Conservation (phyloP, 441 rosid species). For the Erysimum cheiri region DNA sequence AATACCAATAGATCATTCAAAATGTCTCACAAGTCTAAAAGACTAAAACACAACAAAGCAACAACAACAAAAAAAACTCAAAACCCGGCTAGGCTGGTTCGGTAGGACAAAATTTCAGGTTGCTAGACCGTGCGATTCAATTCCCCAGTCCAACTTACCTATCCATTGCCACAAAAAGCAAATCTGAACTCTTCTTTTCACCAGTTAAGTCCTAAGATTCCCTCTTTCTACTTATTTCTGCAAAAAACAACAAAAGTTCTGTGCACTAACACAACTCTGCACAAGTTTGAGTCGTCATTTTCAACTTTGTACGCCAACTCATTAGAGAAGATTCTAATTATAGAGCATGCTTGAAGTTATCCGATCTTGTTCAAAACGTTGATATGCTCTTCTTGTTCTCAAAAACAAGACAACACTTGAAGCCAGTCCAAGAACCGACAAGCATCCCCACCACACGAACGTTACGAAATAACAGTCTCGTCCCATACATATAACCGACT, state of each 20-base stretch:
- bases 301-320: background rate
- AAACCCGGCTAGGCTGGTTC: background rate
- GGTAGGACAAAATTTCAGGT: background rate
- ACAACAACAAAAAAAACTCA: background rate
- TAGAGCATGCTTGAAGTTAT: conserved; percentile 43
- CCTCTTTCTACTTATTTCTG: conserved; percentile 23
- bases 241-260: conserved; percentile 22
- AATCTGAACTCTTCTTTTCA: background rate
- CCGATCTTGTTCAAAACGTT: conserved; percentile 75
- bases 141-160: background rate
- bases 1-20: background rate
- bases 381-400: conserved; percentile 82
- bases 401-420: conserved; percentile 71
- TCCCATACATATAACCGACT: conserved; percentile 77
- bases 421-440: conserved; percentile 69
- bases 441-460: conserved; percentile 89
- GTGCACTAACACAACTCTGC: conserved; percentile 16
- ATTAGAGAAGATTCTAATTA: background rate
- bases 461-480: conserved; percentile 76
- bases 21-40: background rate
- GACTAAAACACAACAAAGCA: background rate
- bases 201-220: background rate
- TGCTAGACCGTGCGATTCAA: background rate
- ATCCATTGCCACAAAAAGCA: background rate
- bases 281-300: conserved; percentile 7